Percentiles rank a stretch among this genome's conserved stretches.
These are phyloP conservation scores for Dendrobium huoshanense DNA, from an alignment of 106 monocot genomes.

Conservation along the genomic window DNA sequence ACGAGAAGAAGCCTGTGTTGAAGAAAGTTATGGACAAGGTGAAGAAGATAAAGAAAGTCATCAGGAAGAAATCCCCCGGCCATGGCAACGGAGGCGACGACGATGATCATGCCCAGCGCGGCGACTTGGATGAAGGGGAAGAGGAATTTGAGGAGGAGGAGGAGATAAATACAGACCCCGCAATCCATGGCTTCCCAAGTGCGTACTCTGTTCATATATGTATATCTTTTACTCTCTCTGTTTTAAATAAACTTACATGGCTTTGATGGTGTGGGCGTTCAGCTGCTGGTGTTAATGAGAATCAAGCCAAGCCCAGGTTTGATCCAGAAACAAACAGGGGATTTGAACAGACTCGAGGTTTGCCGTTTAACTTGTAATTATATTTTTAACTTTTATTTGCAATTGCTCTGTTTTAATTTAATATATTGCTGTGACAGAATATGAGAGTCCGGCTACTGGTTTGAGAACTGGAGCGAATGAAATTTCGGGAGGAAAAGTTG, in stretches of 20 bases:
- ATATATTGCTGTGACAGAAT: no score
- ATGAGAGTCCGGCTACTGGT: not conserved
- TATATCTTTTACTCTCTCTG: not conserved
- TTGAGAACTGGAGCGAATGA: not conserved
- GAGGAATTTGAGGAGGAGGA: slow-evolving; percentile 33
- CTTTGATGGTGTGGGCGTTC: not conserved
- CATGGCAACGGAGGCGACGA: slow-evolving; percentile 1
- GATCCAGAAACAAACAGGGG: not conserved
- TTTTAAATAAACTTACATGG: not conserved
- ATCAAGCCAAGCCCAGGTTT: not conserved
- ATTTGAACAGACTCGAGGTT: no score
- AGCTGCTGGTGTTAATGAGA: not conserved
- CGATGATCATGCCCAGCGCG: slow-evolving; percentile 2
- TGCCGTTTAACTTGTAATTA: no score
- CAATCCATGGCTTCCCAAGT: slow-evolving; percentile 34
- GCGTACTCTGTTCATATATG: not conserved
- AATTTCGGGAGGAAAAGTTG: not conserved
- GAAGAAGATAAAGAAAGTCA: slow-evolving; percentile 41
- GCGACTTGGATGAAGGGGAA: slow-evolving; percentile 21
- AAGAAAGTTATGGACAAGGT: slow-evolving; percentile 52
- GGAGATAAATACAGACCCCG: slow-evolving; percentile 13
- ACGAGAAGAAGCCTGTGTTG: slow-evolving; percentile 37
- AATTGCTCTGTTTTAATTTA: no score
- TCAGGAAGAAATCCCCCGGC: slow-evolving; percentile 19
- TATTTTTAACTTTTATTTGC: no score